Conservation (phyloP, 2,329 filamentous ascomycete genomes). For the Emergomyces pasteurianus region DNA sequence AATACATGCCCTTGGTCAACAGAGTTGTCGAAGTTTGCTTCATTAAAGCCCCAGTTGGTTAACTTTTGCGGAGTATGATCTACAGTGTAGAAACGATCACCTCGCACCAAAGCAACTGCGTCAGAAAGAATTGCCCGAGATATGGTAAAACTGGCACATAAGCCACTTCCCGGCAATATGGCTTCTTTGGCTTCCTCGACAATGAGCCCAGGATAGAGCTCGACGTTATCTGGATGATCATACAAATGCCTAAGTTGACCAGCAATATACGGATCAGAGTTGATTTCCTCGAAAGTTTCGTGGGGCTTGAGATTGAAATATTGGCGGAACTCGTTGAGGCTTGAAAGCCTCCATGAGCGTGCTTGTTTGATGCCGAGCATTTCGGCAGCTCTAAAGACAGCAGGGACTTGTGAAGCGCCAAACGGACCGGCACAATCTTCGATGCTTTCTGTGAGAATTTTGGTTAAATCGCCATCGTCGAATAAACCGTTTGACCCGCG, state of each 20-base stretch:
- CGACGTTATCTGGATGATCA: conserved; percentile 53
- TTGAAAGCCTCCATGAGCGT: conserved; percentile 48
- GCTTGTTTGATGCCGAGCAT: conserved; percentile 68
- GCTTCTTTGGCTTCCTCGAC: conserved; percentile 27
- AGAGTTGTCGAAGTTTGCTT: conserved; percentile 22
- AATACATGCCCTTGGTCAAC: conserved; percentile 18
- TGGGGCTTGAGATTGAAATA: conserved; percentile 51
- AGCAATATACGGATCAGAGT: conserved; percentile 43
- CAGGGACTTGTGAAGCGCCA: conserved; percentile 58
- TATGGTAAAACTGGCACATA: conserved; percentile 28
- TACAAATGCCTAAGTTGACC: conserved; percentile 48
- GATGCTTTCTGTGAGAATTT: conserved; percentile 49
- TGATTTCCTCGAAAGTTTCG: conserved; percentile 48
- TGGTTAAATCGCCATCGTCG: conserved; percentile 56
- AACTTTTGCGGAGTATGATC: conserved; percentile 19
- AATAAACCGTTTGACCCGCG: conserved; percentile 51
- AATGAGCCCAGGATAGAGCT: conserved; percentile 57
- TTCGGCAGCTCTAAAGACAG: conserved; percentile 60
- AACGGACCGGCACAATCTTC: conserved; percentile 61
- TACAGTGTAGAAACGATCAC: conserved; percentile 30
- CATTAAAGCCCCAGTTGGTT: conserved; percentile 30
- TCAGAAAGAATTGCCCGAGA: conserved; percentile 31
- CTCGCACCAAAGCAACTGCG: conserved; percentile 32
- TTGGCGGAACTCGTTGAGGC: conserved; percentile 45
- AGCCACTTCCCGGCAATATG: conserved; percentile 24